phyloP scores from a whole-genome alignment of 1,139 yeast genomes.

The Candida pseudoviswanathii region DNA sequence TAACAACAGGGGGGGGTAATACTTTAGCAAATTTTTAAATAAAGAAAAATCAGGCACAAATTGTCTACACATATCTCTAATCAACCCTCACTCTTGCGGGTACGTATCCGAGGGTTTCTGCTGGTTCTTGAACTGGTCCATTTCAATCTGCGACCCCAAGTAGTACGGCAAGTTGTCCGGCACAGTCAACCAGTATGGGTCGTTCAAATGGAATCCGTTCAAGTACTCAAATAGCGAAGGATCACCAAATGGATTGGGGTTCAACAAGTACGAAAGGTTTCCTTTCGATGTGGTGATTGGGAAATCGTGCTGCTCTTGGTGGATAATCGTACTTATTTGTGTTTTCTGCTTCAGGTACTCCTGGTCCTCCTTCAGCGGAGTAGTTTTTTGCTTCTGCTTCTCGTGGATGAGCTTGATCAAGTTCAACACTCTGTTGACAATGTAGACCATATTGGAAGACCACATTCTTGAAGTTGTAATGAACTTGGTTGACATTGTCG shows the following conservation, averaged over 20 bases:
- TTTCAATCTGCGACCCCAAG: constrained; percentile 19
- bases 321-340: background rate
- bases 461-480: constrained; percentile 31
- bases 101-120: background rate
- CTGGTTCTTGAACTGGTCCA: constrained; percentile 1
- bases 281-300: constrained; percentile 15
- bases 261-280: constrained; percentile 13
- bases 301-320: constrained; percentile 9
- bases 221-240: constrained; percentile 16
- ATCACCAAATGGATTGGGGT: constrained; percentile 16
- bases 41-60: background rate
- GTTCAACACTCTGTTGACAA: constrained; percentile 35
- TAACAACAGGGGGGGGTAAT: background rate
- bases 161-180: constrained; percentile 45
- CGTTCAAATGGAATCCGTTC: constrained; percentile 32
- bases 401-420: constrained; percentile 31
- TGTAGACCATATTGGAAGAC: constrained; percentile 38
- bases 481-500: constrained; percentile 21
- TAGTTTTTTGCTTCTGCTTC: constrained; percentile 19
- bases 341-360: background rate
- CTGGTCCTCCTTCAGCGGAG: background rate
- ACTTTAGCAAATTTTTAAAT: too few relatives aligned
- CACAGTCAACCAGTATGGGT: constrained; percentile 48
- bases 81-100: background rate
- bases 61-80: background rate